Percentiles rank a stretch among this genome's conserved stretches.
phyloP scores from a whole-genome alignment of 1,139 yeast genomes.

The Taphrina pruni region DNA sequence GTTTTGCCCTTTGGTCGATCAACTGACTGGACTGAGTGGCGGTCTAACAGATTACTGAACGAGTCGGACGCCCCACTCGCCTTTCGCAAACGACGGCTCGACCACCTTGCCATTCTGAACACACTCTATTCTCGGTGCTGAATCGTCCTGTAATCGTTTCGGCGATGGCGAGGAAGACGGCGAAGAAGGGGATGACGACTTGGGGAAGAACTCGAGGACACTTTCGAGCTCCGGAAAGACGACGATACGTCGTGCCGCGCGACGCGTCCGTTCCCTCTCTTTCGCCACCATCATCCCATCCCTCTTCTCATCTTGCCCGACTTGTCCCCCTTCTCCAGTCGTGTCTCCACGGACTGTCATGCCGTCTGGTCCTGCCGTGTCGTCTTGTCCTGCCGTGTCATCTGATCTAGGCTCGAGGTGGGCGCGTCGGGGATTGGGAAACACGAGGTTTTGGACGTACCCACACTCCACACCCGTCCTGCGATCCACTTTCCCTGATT shows the following conservation, averaged over 20 bases:
- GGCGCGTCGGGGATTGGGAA: background rate
- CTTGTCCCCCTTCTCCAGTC: background rate
- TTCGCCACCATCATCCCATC: constrained; percentile 16
- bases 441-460: constrained; percentile 13
- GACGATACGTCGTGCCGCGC: constrained; percentile 32
- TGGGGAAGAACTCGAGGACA: background rate
- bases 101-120: constrained; percentile 36
- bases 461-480: constrained; percentile 19
- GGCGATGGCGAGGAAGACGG: too few relatives aligned
- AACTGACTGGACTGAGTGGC: too few relatives aligned
- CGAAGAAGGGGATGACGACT: too few relatives aligned
- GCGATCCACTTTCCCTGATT: background rate
- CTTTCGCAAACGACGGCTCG: constrained; percentile 35
- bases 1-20: too few relatives aligned
- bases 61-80: constrained; percentile 28
- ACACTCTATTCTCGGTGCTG: constrained; percentile 18
- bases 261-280: constrained; percentile 27
- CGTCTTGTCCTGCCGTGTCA: too few relatives aligned
- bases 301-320: background rate
- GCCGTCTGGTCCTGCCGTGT: too few relatives aligned
- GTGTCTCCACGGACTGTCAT: background rate
- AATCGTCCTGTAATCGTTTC: too few relatives aligned
- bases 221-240: constrained; percentile 24
- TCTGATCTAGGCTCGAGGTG: too few relatives aligned
- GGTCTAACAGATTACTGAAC: constrained; percentile 3